Percentiles rank a stretch among this genome's conserved stretches.
phyloP scores from a whole-genome alignment of 805 yeast species.

The Wickerhamiella australiensis region DNA sequence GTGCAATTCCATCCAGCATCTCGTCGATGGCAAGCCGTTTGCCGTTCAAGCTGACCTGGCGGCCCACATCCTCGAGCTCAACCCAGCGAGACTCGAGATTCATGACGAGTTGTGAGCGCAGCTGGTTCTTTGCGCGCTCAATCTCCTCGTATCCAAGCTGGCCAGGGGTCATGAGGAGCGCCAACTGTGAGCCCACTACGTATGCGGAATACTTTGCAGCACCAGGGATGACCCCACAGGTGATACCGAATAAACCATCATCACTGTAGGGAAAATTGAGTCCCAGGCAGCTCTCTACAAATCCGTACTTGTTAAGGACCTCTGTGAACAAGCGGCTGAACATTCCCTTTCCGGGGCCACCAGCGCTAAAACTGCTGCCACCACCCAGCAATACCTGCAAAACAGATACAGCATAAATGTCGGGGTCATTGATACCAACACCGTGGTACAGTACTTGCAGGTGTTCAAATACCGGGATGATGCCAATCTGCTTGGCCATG shows the following conservation, averaged over 20 bases:
- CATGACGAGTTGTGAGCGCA: slow-evolving; percentile 78
- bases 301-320: slow-evolving; percentile 82
- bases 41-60: slow-evolving; percentile 82
- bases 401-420: slow-evolving; percentile 80
- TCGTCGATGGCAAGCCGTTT: slow-evolving; percentile 61
- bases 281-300: slow-evolving; percentile 75
- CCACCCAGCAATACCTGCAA: slow-evolving; percentile 88
- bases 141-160: slow-evolving; percentile 64
- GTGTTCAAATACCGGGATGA: slow-evolving; percentile 69
- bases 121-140: slow-evolving; percentile 80
- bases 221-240: slow-evolving; percentile 72
- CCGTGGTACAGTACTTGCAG: slow-evolving; percentile 85
- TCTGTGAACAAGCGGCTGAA: slow-evolving; percentile 85
- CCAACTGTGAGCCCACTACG: slow-evolving; percentile 55
- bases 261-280: slow-evolving; percentile 86
- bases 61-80: slow-evolving; percentile 88
- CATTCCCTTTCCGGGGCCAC: slow-evolving; percentile 99
- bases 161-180: slow-evolving; percentile 41
- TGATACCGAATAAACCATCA: slow-evolving; percentile 82
- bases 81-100: slow-evolving; percentile 86
- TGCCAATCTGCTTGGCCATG: slow-evolving; percentile 45
- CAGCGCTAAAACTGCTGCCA: slow-evolving; percentile 95
- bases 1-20: slow-evolving; percentile 68
- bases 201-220: slow-evolving; percentile 79
- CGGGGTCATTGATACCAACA: slow-evolving; percentile 66